phyloP scores from a whole-genome alignment of 78 protist species.

The Dictyostelium intermedium region DNA sequence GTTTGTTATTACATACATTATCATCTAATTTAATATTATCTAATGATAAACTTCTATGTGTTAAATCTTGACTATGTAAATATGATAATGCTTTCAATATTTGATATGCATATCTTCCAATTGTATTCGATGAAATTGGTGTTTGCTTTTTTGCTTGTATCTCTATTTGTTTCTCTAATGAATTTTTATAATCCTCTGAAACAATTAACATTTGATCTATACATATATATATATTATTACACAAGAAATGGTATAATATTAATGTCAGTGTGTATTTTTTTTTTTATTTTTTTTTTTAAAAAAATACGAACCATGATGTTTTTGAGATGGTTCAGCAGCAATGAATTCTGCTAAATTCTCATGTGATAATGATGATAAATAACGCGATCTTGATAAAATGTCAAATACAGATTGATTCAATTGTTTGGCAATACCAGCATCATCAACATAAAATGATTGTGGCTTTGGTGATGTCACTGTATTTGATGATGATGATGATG shows the following conservation, averaged over 20 bases:
- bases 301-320: constrained; percentile 61
- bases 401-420: constrained; percentile 71
- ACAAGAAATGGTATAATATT: too few relatives aligned
- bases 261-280: too few relatives aligned
- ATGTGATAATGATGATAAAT: constrained; percentile 23
- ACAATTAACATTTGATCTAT: constrained; percentile 57
- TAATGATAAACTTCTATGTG: constrained; percentile 68
- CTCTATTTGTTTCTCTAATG: constrained; percentile 16
- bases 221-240: not conserved
- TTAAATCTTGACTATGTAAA: constrained; percentile 35
- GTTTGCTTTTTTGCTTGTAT: constrained; percentile 21
- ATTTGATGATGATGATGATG: not conserved
- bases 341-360: constrained; percentile 56
- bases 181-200: constrained; percentile 62
- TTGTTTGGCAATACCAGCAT: constrained; percentile 65
- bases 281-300: not conserved
- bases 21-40: constrained; percentile 62
- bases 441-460: constrained; percentile 27
- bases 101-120: constrained; percentile 40
- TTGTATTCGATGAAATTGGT: constrained; percentile 4
- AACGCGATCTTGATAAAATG: constrained; percentile 35
- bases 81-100: constrained; percentile 52
- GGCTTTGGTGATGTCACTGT: not conserved
- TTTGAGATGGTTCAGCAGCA: constrained; percentile 62
- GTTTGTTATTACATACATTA: too few relatives aligned